Evolutionary conservation across 495 filamentous ascomycete species (phyloP).

Genomic region (Aspergillus haitiensis): DNA sequence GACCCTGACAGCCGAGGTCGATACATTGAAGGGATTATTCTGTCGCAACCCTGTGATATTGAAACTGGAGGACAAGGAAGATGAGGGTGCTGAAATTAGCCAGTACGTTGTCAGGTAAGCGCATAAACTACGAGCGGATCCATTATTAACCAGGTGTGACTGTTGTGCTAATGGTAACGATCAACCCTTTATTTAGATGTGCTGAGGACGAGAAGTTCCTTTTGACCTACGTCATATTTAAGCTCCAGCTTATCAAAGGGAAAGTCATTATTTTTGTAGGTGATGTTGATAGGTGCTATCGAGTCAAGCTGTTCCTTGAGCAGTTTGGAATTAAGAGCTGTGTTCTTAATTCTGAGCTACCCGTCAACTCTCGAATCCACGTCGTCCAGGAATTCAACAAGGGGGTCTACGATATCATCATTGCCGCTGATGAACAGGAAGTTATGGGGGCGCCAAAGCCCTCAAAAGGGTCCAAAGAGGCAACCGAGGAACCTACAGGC

Average conservation of each 20-base stretch:
- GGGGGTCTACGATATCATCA: constrained; percentile 93
- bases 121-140: not conserved
- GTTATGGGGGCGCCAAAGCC: constrained; percentile 60
- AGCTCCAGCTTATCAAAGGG: constrained; percentile 89
- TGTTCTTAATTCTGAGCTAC: constrained; percentile 91
- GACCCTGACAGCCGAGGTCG: constrained; percentile 82
- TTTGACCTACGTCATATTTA: constrained; percentile 89
- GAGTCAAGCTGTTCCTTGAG: constrained; percentile 92
- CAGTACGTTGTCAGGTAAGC: constrained; percentile 82
- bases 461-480: constrained; percentile 23
- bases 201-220: constrained; percentile 97
- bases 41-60: constrained; percentile 77
- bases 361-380: constrained; percentile 88
- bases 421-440: constrained; percentile 92
- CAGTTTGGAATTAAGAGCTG: constrained; percentile 94
- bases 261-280: constrained; percentile 93
- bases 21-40: constrained; percentile 81
- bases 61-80: constrained; percentile 72
- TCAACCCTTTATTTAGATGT: constrained; percentile 53
- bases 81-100: constrained; percentile 68
- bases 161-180: constrained; percentile 14
- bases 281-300: constrained; percentile 90
- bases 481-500: constrained; percentile 23
- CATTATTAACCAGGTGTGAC: not conserved
- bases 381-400: constrained; percentile 97